Base-by-base conservation (phyloP, 352 stramenopile species). In the Phytophthora pini region DNA sequence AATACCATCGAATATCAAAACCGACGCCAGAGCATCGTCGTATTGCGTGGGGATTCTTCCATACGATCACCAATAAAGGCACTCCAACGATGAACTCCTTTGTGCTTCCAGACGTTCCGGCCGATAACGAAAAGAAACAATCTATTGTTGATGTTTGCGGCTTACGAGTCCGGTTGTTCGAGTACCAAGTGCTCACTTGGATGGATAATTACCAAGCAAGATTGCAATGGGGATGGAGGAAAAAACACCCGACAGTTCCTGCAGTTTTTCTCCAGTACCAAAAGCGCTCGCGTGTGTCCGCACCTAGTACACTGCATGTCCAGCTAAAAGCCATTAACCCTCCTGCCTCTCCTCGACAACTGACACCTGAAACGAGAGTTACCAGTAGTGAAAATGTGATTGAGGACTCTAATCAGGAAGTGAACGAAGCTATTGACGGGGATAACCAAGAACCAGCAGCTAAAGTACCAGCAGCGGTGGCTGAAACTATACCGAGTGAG, bases 1-100 rank as follows among this genome's bases (percentile, higher is more conserved):
- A 36, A 5, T 56, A 63, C 17, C 29, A 50, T 15, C 75, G 62
- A 59, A 12, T 31, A 20, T 39, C 26, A 8, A 48, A 53, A 1
- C 7, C 51, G 0, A 26, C 20, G 36, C 26, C 47, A 26, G 63
- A 60, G 5, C 69, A 69, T 61, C 74, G 62, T 13, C 67, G 61
- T 0, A 77, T 90, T 13, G 84, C 69, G 1, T 93, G 82, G 80
- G 75, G 72, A 3, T 93, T 90, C 54, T 90, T 89, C 34, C 81
- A 78, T 29, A 68, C 77, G 1, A 73, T 91, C 20, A 89, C 68
- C 11, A 75, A 68, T 13, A 65, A 68, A 26, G 81, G 84, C 7
- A 72, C 74, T 8, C 68, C 68, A 24, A 76, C 68, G 4, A 69
- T 76, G 47, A 39, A 65, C 40, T 70, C 56, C 6, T 59, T 90